Percentiles rank a stretch among this genome's conserved stretches.
phyloP scores from a whole-genome alignment of 768 basidiomycete species.

The Lactarius vividus region DNA sequence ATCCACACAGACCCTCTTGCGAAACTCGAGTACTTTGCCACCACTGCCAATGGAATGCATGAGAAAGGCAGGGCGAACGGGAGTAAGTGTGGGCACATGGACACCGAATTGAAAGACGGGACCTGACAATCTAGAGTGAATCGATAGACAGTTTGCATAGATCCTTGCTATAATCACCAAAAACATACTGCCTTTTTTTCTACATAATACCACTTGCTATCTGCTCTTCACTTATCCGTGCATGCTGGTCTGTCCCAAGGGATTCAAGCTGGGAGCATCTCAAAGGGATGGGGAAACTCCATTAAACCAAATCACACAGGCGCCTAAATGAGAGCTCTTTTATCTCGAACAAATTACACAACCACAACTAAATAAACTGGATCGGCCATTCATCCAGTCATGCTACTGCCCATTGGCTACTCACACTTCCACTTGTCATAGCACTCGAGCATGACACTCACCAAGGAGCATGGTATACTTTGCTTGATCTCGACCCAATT shows the following conservation, averaged over 20 bases:
- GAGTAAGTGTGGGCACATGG: constrained; percentile 59
- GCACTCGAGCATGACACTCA: constrained; percentile 83
- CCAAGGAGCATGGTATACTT: constrained; percentile 87
- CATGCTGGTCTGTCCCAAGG: no score
- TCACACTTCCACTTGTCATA: constrained; percentile 69
- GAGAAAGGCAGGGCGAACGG: constrained; percentile 39
- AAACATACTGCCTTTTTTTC: no score
- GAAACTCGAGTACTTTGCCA: no score
- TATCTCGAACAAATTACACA: background rate
- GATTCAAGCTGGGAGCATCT: no score
- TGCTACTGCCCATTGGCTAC: constrained; percentile 12
- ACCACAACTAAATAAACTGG: background rate
- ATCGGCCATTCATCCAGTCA: background rate
- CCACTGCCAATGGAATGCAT: constrained; percentile 31
- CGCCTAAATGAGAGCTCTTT: background rate
- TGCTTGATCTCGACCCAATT: constrained; percentile 86
- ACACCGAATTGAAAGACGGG: constrained; percentile 37
- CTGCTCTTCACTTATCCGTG: background rate
- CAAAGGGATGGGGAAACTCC: no score
- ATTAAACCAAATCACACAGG: background rate
- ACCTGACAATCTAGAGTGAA: background rate
- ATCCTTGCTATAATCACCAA: background rate
- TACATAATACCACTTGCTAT: background rate
- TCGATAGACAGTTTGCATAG: background rate
- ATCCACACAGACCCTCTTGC: no score